Conservation (phyloP, 768 basidiomycete species). For the Leucosporidium scottii region DNA sequence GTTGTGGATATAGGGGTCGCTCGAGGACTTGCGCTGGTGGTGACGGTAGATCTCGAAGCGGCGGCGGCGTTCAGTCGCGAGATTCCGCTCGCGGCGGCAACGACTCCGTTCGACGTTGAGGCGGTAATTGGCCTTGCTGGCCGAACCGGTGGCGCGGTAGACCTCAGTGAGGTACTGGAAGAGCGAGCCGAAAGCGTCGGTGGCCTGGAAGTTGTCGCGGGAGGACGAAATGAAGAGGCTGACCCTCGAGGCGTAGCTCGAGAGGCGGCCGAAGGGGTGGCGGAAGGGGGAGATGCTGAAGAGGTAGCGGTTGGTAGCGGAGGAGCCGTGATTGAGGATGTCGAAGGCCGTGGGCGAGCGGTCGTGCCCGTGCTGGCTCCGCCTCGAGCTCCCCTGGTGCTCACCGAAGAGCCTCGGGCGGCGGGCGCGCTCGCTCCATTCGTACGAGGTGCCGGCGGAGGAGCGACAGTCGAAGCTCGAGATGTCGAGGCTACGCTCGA, state of each 20-base stretch:
- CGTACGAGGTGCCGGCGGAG: background rate
- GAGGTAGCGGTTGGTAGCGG: background rate
- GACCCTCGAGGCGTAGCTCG: background rate
- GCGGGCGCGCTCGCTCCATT: background rate
- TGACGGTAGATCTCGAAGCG: background rate
- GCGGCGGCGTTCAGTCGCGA: background rate
- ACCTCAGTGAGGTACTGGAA: background rate
- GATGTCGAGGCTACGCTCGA: background rate
- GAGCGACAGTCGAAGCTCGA: background rate
- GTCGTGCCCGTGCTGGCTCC: background rate
- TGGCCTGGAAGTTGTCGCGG: background rate
- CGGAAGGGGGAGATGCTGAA: background rate
- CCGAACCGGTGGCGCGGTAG: background rate
- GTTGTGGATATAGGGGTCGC: conserved; percentile 16
- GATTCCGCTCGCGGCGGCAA: background rate
- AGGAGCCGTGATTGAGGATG: background rate
- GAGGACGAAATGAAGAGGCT: background rate
- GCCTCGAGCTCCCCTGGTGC: background rate
- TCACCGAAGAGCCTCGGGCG: background rate
- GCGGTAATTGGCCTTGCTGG: background rate
- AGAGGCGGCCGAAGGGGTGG: background rate
- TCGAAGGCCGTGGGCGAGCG: background rate
- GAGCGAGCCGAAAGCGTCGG: background rate
- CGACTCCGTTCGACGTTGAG: background rate
- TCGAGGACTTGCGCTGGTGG: background rate